Conservation (phyloP, 805 yeast genomes). For the Saccharomycopsis oosterbeekiorum region DNA sequence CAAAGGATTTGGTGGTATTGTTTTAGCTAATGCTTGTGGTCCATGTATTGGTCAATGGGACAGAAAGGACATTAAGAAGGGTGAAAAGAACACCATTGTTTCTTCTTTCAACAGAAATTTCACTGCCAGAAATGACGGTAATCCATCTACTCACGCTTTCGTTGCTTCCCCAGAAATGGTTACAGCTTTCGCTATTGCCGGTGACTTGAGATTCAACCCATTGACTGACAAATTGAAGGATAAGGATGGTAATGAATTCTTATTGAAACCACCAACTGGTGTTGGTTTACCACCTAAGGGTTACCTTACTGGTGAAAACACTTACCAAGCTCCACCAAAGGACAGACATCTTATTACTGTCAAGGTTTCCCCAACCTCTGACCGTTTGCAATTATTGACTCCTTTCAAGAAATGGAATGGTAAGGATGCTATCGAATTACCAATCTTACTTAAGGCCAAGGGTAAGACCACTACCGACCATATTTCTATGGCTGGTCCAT, state of each 20-base stretch:
- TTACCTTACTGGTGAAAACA: conserved; percentile 87
- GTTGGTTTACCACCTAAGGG: conserved; percentile 85
- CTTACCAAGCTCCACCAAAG: conserved; percentile 94
- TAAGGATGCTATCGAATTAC: conserved; percentile 79
- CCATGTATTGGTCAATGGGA: conserved; percentile 99
- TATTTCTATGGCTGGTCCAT: conserved; percentile 99
- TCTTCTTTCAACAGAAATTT: conserved; percentile 97
- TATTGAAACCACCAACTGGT: conserved; percentile 79
- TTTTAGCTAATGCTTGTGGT: conserved; percentile 96
- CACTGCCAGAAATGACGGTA: conserved; percentile 96
- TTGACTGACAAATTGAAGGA: conserved; percentile 81
- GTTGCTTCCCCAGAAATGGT: conserved; percentile 96
- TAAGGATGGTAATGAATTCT: conserved; percentile 83
- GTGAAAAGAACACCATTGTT: conserved; percentile 92
- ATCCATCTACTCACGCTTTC: conserved; percentile 94
- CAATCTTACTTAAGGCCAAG: conserved; percentile 89
- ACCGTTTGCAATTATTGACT: conserved; percentile 88
- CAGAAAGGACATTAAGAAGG: conserved; percentile 86
- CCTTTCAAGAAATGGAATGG: conserved; percentile 97
- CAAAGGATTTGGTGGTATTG: conserved; percentile 80
- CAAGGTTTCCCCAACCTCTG: conserved; percentile 77
- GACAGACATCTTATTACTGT: conserved; percentile 72
- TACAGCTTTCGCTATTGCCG: conserved; percentile 91
- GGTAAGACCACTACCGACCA: conserved; percentile 99
- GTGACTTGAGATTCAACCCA: conserved; percentile 95